phyloP scores from a whole-genome alignment of 140 eudicot species.

The Eryngium alpinum region DNA sequence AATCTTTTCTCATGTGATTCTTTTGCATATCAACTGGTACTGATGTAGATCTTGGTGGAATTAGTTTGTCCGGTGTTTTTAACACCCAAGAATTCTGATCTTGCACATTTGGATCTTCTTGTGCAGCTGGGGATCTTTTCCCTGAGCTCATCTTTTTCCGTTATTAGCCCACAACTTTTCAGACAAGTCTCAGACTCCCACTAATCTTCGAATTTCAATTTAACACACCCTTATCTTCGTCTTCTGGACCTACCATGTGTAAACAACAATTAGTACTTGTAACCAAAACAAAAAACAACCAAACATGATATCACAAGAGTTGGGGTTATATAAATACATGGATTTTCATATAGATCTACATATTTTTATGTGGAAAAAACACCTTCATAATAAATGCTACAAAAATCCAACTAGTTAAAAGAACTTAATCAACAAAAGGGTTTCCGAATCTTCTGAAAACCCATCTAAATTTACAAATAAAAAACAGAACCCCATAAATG shows the following conservation, averaged over 20 bases:
- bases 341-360: constrained; percentile 1
- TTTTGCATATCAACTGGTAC: constrained; percentile 25
- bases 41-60: constrained; percentile 21
- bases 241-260: constrained; percentile 18
- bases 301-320: not conserved
- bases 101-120: constrained; percentile 20
- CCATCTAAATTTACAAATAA: constrained; percentile 20
- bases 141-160: constrained; percentile 35
- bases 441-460: not conserved
- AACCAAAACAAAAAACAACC: constrained; percentile 9
- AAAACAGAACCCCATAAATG: not conserved
- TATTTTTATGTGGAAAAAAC: constrained; percentile 9
- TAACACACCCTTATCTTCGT: not conserved
- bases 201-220: constrained; percentile 1
- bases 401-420: constrained; percentile 16
- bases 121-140: constrained; percentile 31
- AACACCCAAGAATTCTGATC: constrained; percentile 41
- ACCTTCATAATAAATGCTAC: constrained; percentile 22
- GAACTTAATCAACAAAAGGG: not conserved
- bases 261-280: constrained; percentile 16
- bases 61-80: constrained; percentile 32
- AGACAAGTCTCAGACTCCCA: not conserved
- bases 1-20: too few relatives aligned
- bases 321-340: not conserved
- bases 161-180: constrained; percentile 8